Base-by-base conservation (phyloP, 495 filamentous ascomycete species). In the Tuber microsphaerosporum region DNA sequence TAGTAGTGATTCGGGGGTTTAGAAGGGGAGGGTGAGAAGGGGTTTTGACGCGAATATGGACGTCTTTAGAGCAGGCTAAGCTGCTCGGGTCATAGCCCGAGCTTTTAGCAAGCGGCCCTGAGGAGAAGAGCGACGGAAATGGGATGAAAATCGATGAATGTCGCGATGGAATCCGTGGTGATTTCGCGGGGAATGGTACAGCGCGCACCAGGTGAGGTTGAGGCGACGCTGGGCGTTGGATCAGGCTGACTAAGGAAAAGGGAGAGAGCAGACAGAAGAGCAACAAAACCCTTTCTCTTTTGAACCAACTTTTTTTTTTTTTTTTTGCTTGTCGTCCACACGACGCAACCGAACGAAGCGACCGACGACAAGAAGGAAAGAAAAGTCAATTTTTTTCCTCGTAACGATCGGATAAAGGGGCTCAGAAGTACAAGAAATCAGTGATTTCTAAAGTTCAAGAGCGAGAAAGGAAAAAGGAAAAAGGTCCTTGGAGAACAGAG, bases 71-170 rank as follows among this genome's bases (percentile, higher is more conserved):
- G 71, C 81, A 74, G 75, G 76, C 76, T 82, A 82, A 83, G 76
- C 75, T 76, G 75, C 81, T 78, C 81, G 81, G 81, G 81, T 82
- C 81, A 82, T 82, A 82, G 81, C 81, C 81, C 81, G 77, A 76
- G 81, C 75, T 81, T 71, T 73, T 71, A 72, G 72, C 74, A 81
- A 73, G 76, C 79, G 74, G 76, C 80, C 72, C 80, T 75, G 48
- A 73, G 73, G 77, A 73, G 77, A 75, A 72, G 70, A 71, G 51
- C 73, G 77, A 79, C 75, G 77, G 48, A 79, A 79, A 79, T 79
- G 77, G 76, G 77, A 79, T 79, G 77, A 79, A 79, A 79, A 79
- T 79, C 76, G 76, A 75, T 79, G 76, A 73, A 79, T 73, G 70
- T 79, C 77, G 76, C 77, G 77, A 79, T 79, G 77, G 77, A 79